Conservation (phyloP, 306 rosid species). For the Benincasa hispida region DNA sequence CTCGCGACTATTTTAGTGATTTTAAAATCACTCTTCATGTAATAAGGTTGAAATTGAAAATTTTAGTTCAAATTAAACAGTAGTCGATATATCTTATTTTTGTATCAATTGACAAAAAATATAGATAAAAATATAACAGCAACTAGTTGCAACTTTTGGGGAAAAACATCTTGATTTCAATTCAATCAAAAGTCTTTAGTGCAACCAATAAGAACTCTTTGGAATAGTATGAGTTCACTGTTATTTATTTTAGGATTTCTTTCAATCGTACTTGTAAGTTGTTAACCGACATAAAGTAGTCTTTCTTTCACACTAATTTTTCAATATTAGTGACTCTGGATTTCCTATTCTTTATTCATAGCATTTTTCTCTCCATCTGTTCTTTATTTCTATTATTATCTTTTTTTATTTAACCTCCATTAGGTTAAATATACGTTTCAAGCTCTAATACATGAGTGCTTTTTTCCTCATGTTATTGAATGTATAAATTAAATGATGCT, state of each 20-base stretch:
- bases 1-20: no score
- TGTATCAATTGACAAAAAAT: background rate
- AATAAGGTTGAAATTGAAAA: background rate
- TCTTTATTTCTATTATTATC: background rate
- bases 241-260: background rate
- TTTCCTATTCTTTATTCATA: background rate
- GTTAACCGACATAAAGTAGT: background rate
- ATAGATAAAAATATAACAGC: background rate
- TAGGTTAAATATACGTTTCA: background rate
- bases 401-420: no score
- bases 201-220: background rate
- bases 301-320: background rate
- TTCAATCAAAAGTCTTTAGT: background rate
- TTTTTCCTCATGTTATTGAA: background rate
- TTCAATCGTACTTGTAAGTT: background rate
- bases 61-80: background rate
- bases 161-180: background rate
- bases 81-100: background rate
- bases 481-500: background rate
- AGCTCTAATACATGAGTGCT: background rate
- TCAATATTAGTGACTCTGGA: background rate
- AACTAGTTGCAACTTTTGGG: background rate
- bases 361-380: background rate
- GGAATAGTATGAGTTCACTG: background rate
- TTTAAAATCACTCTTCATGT: no score